Conservation (phyloP, 768 basidiomycete species). For the Collybiopsis luxurians region DNA sequence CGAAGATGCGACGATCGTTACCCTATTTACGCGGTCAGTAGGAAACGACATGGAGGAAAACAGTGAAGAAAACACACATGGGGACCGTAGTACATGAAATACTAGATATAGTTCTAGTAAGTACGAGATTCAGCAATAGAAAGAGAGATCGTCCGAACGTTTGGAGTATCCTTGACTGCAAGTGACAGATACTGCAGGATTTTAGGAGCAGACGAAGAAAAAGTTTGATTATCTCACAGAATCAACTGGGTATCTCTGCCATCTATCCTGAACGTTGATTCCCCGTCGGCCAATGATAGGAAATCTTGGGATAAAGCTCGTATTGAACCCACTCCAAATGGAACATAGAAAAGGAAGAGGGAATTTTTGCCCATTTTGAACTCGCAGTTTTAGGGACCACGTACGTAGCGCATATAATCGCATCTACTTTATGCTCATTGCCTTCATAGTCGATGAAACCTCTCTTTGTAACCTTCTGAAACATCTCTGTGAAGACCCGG, state of each 20-base stretch:
- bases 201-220: no score
- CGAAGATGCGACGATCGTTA: neutral
- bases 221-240: no score
- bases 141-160: slow-evolving; percentile 9
- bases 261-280: slow-evolving; percentile 19
- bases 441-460: slow-evolving; percentile 47
- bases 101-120: slow-evolving; percentile 8
- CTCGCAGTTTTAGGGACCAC: neutral
- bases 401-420: slow-evolving; percentile 49
- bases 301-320: slow-evolving; percentile 20
- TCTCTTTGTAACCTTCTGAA: slow-evolving; percentile 38
- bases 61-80: slow-evolving; percentile 2
- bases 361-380: neutral
- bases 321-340: slow-evolving; percentile 20
- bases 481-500: slow-evolving; percentile 35
- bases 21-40: neutral
- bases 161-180: slow-evolving; percentile 19
- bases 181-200: slow-evolving; percentile 18
- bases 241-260: slow-evolving; percentile 21
- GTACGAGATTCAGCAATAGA: neutral
- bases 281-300: slow-evolving; percentile 18
- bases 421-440: slow-evolving; percentile 38
- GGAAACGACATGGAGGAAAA: neutral
- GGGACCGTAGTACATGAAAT: slow-evolving; percentile 23
- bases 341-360: no score